Conservation (phyloP, 345 rosid genomes). For the Salix arbutifolia region DNA sequence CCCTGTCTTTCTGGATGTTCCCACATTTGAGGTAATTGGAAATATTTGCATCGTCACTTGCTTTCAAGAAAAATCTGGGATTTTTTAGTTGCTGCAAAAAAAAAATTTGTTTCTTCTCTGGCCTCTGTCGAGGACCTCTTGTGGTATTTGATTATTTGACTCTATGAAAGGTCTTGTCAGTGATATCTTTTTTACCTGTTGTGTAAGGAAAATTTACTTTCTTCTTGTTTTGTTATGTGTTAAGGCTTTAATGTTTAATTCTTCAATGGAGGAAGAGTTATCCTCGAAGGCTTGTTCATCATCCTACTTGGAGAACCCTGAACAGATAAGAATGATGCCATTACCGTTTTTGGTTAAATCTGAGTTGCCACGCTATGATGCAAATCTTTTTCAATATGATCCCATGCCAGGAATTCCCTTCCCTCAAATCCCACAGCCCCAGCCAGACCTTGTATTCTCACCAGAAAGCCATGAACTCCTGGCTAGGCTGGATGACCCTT, state of each 20-base stretch:
- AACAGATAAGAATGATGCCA: slow-evolving; percentile 22
- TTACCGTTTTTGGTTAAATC: slow-evolving; percentile 36
- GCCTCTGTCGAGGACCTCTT: background rate
- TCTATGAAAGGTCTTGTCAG: background rate
- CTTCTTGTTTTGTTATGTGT: background rate
- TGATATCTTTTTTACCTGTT: background rate
- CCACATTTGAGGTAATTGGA: slow-evolving; percentile 24
- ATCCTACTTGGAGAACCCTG: slow-evolving; percentile 20
- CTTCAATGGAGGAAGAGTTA: slow-evolving; percentile 40
- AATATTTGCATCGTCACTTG: background rate
- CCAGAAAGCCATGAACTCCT: slow-evolving; percentile 55
- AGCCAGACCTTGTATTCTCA: slow-evolving; percentile 35
- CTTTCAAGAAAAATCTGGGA: background rate
- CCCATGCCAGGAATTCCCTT: slow-evolving; percentile 16
- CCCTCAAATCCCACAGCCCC: slow-evolving; percentile 32
- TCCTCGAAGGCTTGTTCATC: slow-evolving; percentile 30
- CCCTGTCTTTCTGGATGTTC: slow-evolving; percentile 15
- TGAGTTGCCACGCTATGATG: slow-evolving; percentile 28
- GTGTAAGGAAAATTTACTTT: background rate
- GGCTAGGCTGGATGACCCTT: slow-evolving; percentile 56
- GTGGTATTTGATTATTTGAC: background rate
- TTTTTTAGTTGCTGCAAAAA: background rate
- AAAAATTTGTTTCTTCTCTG: background rate
- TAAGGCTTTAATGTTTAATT: slow-evolving; percentile 33
- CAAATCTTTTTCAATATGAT: slow-evolving; percentile 19